phyloP scores from a whole-genome alignment of 148 eudicot species.

The Rheum nobile region DNA sequence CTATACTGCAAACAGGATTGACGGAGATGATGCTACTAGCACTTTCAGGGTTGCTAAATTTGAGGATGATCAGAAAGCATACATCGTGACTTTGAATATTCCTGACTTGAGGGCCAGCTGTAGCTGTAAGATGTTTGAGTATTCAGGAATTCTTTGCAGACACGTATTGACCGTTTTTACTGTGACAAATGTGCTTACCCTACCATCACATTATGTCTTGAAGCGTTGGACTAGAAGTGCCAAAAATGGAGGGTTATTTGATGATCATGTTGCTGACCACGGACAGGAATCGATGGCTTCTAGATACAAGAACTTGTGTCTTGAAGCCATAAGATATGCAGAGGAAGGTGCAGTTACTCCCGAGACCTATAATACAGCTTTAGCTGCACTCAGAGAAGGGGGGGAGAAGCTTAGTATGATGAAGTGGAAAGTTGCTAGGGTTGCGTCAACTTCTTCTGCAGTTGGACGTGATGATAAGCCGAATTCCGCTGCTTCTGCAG shows the following conservation, averaged over 20 bases:
- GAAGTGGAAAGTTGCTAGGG: conserved; percentile 48
- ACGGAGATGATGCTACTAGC: conserved; percentile 53
- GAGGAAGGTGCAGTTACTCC: conserved; percentile 63
- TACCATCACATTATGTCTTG: conserved; percentile 81
- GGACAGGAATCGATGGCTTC: conserved; percentile 37
- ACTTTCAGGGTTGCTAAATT: conserved; percentile 80
- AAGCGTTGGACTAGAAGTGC: conserved; percentile 90
- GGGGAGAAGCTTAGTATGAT: conserved; percentile 44
- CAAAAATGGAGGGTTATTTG: conserved; percentile 34
- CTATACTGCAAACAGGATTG: conserved; percentile 80
- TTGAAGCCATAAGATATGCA: conserved; percentile 71
- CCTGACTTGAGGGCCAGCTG: conserved; percentile 67
- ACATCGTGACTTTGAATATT: conserved; percentile 47
- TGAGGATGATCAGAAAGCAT: conserved; percentile 74
- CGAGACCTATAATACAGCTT: conserved; percentile 51
- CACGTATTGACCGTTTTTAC: conserved; percentile 86
- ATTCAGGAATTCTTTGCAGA: conserved; percentile 79
- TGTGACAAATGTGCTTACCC: conserved; percentile 80
- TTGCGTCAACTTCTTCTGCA: conserved; percentile 36
- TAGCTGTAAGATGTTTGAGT: conserved; percentile 92
- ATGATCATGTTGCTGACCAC: conserved; percentile 25
- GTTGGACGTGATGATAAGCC: conserved; percentile 38
- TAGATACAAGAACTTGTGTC: conserved; percentile 64
- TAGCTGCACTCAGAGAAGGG: conserved; percentile 60
- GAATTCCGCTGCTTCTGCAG: conserved; percentile 28